Base-by-base conservation (phyloP, 164 flowering plant species). In the Piper betle region DNA sequence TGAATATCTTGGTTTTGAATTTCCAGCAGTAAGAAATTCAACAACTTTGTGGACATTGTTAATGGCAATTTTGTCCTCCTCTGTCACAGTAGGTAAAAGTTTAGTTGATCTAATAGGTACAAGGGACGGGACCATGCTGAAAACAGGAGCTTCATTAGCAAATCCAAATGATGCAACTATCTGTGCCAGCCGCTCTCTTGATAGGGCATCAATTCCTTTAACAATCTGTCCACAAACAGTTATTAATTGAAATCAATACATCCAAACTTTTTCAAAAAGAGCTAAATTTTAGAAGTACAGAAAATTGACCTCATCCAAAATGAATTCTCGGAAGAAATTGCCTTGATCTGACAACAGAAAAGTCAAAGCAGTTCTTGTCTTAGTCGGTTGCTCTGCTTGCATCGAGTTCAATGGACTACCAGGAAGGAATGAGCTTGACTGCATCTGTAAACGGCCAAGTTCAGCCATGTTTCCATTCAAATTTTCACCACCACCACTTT, bases 401-500 rank as follows among this genome's bases (percentile, higher is more conserved):
- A n/a, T n/a, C n/a, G n/a, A n/a, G n/a, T n/a, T n/a, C n/a, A n/a
- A n/a, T n/a, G n/a, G n/a, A n/a, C n/a, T n/a, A n/a, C 63, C 73
- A 48, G 84, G 83, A 60, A 79, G 39, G 20, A 63, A 43, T 69
- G 52, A 59, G 60, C 60, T 63, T 16, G 76, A 63, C 67, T 79
- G 86, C 64, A 65, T 73, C 72, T 78, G 83, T 59, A 86, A 68
- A 70, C 83, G 56, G 37, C 95, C 97, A 61, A 93, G 96, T 50
- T 78, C 97, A 65, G 93, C 97, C 99, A 93, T 93, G 65, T 77
- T 66, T 39, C 99, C 97, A 69, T 78, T 90, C 67, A 90, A 56
- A 37, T 65, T 39, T 71, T 82, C 96, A 39, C 99, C 99, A 19
- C 99, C 99, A 69, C 99, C 99, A 81, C 99, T 94, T 81, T 86